These are phyloP conservation scores for Fraxinus excelsior DNA, from an alignment of 257 asterid species.

Conservation along the genomic window DNA sequence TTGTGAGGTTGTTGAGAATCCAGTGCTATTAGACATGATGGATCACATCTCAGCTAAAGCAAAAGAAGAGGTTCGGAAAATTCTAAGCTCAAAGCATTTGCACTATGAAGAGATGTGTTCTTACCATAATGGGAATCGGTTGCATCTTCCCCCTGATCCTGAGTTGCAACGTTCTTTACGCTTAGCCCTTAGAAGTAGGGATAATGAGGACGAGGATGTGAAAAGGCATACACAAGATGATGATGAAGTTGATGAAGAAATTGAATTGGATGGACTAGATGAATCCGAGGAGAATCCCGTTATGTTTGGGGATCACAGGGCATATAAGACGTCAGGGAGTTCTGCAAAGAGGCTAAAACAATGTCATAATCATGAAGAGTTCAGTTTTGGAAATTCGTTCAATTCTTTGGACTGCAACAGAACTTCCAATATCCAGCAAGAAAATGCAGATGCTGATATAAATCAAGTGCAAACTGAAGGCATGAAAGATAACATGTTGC, in stretches of 20 bases:
- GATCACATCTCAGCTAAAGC: conserved; percentile 67
- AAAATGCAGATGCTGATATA: conserved; percentile 23
- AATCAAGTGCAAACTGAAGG: conserved; percentile 29
- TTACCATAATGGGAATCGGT: conserved; percentile 70
- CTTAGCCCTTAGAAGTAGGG: conserved; percentile 65
- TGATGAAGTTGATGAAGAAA: conserved; percentile 59
- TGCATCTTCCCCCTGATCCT: conserved; percentile 76
- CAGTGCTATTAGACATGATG: conserved; percentile 61
- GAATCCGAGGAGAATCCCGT: conserved; percentile 46
- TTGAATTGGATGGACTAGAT: conserved; percentile 47
- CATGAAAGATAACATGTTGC: conserved; percentile 25
- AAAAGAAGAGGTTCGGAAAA: conserved; percentile 78
- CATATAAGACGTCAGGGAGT: conserved; percentile 24
- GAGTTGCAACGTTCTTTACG: conserved; percentile 67
- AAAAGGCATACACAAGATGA: conserved; percentile 48
- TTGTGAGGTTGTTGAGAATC: conserved; percentile 85
- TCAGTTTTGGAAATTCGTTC: conserved; percentile 17
- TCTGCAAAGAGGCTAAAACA: conserved; percentile 34
- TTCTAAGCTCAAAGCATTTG: conserved; percentile 77
- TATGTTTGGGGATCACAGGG: conserved; percentile 29
- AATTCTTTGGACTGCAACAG: conserved; percentile 32
- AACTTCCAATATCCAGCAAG: conserved; percentile 20
- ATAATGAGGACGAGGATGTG: conserved; percentile 43
- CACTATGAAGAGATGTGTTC: conserved; percentile 97
- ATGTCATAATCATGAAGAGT: conserved; percentile 27